A percentile compares a stretch with the other conserved stretches of the same genome.
Evolutionary conservation across 805 yeast genomes (phyloP).

Genomic region (Tetrapisispora pingtungensis): DNA sequence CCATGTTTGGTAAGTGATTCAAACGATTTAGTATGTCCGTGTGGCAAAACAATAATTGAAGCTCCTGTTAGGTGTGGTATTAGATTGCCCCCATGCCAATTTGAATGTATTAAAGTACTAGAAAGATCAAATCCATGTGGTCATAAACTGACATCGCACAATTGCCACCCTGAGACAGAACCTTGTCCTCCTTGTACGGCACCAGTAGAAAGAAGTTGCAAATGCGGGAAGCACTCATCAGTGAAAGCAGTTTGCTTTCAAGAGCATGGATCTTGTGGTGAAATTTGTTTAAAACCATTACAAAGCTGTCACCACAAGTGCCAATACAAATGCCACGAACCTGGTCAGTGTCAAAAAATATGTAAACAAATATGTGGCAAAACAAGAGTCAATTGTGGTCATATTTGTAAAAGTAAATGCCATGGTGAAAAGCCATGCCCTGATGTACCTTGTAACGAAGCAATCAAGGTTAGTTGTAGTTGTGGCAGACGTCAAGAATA

Average conservation of each 20-base stretch:
- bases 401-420: constrained; percentile 52
- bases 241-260: constrained; percentile 64
- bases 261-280: constrained; percentile 57
- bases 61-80: constrained; percentile 88
- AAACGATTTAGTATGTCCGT: constrained; percentile 68
- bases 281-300: constrained; percentile 44
- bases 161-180: constrained; percentile 58
- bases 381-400: constrained; percentile 51
- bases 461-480: constrained; percentile 43
- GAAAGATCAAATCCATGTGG: constrained; percentile 45
- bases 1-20: constrained; percentile 75
- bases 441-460: constrained; percentile 44
- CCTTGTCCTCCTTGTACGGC: constrained; percentile 72
- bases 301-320: constrained; percentile 45
- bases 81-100: constrained; percentile 49
- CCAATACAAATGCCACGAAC: constrained; percentile 43
- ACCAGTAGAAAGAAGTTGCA: constrained; percentile 45
- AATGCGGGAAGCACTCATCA: constrained; percentile 43
- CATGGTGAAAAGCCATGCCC: constrained; percentile 50
- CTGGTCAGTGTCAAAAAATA: constrained; percentile 46
- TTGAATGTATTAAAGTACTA: constrained; percentile 48
- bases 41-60: constrained; percentile 65
- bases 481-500: constrained; percentile 49
- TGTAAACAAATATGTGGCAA: constrained; percentile 56
- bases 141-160: constrained; percentile 57